These are phyloP conservation scores for Salinomyces thailandicus DNA, from an alignment of 2,329 filamentous ascomycete species.

Conservation along the genomic window DNA sequence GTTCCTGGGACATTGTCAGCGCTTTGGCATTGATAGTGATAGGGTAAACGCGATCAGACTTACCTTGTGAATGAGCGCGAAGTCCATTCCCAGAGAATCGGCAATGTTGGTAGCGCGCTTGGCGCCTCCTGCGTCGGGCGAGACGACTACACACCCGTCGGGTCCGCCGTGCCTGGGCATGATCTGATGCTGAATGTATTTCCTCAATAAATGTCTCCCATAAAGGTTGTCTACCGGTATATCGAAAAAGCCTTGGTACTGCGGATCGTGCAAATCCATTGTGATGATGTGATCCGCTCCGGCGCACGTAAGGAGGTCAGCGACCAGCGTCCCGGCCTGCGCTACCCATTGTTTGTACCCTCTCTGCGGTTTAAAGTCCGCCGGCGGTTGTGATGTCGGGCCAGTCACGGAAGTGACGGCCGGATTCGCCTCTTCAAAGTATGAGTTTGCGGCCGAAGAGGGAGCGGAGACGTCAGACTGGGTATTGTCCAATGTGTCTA, in stretches of 20 bases:
- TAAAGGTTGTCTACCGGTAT: constrained; percentile 98
- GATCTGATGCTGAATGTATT: constrained; percentile 67
- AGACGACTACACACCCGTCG: constrained; percentile 62
- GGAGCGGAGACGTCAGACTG: constrained; percentile 18
- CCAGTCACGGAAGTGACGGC: neutral
- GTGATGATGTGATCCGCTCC: constrained; percentile 96
- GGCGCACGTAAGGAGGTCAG: constrained; percentile 87
- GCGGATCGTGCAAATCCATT: constrained; percentile 91
- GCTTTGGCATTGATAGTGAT: neutral
- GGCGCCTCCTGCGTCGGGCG: constrained; percentile 89
- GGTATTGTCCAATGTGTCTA: constrained; percentile 23
- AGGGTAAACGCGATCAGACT: constrained; percentile 15
- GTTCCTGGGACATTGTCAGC: constrained; percentile 48
- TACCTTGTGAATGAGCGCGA: constrained; percentile 97
- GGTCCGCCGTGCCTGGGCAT: constrained; percentile 61
- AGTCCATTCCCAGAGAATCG: constrained; percentile 84
- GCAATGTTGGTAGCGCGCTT: constrained; percentile 94
- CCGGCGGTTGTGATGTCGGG: constrained; percentile 13
- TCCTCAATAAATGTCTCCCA: constrained; percentile 61
- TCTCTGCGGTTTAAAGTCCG: constrained; percentile 64
- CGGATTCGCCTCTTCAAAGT: constrained; percentile 10
- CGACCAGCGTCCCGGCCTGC: constrained; percentile 88
- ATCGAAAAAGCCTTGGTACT: constrained; percentile 98
- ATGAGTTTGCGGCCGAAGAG: constrained; percentile 5
- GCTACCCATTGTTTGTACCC: constrained; percentile 99